phyloP scores from a whole-genome alignment of 176 grass and related monocot genomes.

The Cenchrus purpureus region DNA sequence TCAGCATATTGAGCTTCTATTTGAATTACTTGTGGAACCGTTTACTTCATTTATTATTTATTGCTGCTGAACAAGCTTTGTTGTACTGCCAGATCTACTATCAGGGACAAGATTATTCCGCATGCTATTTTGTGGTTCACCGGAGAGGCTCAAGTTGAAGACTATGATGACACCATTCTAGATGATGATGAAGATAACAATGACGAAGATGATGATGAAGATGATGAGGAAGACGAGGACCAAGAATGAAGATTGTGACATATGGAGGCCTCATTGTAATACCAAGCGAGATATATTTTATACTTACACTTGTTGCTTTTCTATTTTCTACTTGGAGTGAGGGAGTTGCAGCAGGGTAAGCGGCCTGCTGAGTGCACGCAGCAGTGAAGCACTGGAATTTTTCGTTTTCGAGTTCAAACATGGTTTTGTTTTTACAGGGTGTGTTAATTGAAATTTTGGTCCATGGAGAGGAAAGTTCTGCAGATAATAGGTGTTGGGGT shows the following conservation, averaged over 20 bases:
- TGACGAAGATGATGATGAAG: constrained; percentile 49
- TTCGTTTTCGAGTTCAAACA: background rate
- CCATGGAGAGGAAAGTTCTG: background rate
- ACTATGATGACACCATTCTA: constrained; percentile 49
- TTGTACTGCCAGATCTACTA: constrained; percentile 68
- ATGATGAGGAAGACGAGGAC: constrained; percentile 50
- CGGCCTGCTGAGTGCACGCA: constrained; percentile 77
- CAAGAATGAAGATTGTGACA: background rate
- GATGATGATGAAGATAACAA: constrained; percentile 28
- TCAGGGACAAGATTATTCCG: constrained; percentile 96
- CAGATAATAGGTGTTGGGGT: background rate
- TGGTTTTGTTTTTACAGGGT: background rate
- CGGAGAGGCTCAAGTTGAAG: constrained; percentile 83
- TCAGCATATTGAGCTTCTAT: background rate
- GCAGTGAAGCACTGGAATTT: constrained; percentile 42
- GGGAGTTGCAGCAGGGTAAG: constrained; percentile 61
- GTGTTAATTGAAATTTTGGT: background rate
- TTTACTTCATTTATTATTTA: background rate
- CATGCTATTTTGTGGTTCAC: constrained; percentile 94
- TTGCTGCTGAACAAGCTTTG: background rate
- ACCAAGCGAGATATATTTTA: background rate
- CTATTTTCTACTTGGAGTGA: constrained; percentile 6
- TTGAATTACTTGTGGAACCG: background rate
- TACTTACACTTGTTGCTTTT: background rate
- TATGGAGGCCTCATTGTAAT: background rate